Evolutionary conservation across 1,139 yeast genomes (phyloP).

Genomic region (Meyerozyma guilliermondii): DNA sequence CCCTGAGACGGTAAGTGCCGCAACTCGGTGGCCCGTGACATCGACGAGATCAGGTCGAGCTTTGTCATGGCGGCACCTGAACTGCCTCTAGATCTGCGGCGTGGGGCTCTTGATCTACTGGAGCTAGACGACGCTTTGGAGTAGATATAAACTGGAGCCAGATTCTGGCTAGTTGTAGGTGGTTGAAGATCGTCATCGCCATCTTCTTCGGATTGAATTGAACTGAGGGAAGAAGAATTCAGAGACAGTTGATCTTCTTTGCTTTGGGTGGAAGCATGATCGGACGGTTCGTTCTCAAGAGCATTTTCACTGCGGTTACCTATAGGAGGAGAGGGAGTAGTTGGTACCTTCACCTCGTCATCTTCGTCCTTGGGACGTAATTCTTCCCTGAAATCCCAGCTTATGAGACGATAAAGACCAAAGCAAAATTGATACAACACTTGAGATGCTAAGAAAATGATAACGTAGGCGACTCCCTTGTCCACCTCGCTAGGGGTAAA

Average conservation of each 20-base stretch:
- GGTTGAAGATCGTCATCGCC: not conserved
- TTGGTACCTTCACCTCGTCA: constrained; percentile 6
- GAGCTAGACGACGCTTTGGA: not conserved
- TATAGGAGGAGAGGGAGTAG: not conserved
- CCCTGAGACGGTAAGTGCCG: constrained; percentile 47
- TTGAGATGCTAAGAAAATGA: constrained; percentile 73
- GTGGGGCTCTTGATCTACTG: too few species aligned
- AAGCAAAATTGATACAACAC: constrained; percentile 66
- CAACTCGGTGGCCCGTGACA: constrained; percentile 29
- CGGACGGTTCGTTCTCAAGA: not conserved
- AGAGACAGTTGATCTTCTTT: not conserved
- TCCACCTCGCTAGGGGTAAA: constrained; percentile 58
- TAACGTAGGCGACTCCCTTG: constrained; percentile 81
- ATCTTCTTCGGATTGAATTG: not conserved
- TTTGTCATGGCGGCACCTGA: constrained; percentile 3
- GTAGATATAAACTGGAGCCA: not conserved
- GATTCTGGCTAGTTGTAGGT: not conserved
- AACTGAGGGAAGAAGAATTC: not conserved
- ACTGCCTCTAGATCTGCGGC: not conserved
- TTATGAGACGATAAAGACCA: constrained; percentile 70
- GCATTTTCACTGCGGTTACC: not conserved
- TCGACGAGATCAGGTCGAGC: constrained; percentile 12
- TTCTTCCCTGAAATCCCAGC: constrained; percentile 56
- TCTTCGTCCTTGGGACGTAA: constrained; percentile 8
- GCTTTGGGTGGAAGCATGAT: not conserved